Conservation (phyloP, 257 asterid species). For the Capsicum pubescens region DNA sequence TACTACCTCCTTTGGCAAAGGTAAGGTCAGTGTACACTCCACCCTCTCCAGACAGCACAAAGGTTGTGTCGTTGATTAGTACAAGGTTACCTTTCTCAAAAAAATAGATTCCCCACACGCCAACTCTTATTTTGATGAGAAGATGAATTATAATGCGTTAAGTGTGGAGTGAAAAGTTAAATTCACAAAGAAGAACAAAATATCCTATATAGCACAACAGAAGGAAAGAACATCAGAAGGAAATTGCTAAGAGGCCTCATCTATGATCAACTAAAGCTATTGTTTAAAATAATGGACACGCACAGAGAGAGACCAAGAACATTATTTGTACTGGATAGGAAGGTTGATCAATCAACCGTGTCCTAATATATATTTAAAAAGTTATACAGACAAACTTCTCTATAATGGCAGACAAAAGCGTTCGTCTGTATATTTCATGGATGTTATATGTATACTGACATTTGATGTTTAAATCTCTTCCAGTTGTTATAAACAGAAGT, state of each 20-base stretch:
- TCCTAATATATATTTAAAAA: background rate
- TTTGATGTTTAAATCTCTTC: too few relatives aligned
- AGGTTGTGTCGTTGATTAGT: background rate
- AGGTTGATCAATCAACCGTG: background rate
- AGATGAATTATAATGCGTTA: background rate
- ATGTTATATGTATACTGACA: too few relatives aligned
- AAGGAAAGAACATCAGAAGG: conserved; percentile 13
- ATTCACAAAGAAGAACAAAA: conserved; percentile 9
- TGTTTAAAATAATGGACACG: background rate
- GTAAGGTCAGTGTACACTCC: too few relatives aligned
- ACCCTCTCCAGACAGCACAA: background rate
- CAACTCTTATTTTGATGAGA: background rate
- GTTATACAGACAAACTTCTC: background rate
- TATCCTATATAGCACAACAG: conserved; percentile 17
- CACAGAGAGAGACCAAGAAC: conserved; percentile 10
- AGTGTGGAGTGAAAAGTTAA: background rate
- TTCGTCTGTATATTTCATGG: too few relatives aligned
- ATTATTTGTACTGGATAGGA: conserved; percentile 10
- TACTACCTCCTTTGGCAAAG: too few relatives aligned
- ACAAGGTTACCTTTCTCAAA: background rate
- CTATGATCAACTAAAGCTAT: background rate
- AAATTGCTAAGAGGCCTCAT: conserved; percentile 20
- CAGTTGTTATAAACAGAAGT: too few relatives aligned
- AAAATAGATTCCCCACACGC: background rate
- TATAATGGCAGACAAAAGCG: too few relatives aligned